Evolutionary conservation across 352 stramenopile species (phyloP).

Genomic region (Phytophthora syringae): DNA sequence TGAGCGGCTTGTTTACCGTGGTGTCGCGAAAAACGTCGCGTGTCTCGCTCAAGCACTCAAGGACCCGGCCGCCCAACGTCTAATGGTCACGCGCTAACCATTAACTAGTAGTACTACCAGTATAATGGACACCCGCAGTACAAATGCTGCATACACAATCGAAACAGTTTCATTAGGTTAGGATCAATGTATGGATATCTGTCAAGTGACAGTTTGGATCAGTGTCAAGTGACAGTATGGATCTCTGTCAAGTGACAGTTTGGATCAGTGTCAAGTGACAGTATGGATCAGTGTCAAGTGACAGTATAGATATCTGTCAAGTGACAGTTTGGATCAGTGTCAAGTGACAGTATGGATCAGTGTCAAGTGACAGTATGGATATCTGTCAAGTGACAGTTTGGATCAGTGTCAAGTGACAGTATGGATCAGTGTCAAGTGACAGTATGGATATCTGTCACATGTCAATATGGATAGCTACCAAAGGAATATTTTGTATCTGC

Average conservation of each 20-base stretch:
- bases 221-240: too few species aligned
- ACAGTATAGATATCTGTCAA: background rate
- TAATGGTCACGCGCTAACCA: background rate
- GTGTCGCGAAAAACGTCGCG: background rate
- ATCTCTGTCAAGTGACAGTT: too few species aligned
- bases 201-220: too few species aligned
- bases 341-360: background rate
- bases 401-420: background rate
- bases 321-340: too few species aligned
- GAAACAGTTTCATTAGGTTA: too few species aligned
- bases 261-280: too few species aligned
- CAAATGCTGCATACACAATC: too few species aligned
- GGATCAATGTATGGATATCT: too few species aligned
- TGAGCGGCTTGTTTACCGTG: constrained; percentile 4
- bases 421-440: background rate
- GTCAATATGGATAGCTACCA: background rate
- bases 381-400: background rate
- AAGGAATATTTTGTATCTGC: too few species aligned
- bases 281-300: background rate
- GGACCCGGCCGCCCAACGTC: background rate
- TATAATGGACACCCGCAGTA: too few species aligned
- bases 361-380: background rate
- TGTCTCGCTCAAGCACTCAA: background rate
- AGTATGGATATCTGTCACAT: background rate
- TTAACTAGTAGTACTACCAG: constrained; percentile 2